A percentile compares a stretch with the other conserved stretches of the same genome.
Conservation (phyloP, 2,329 filamentous ascomycete species). For the Graphiopsis chlorocephala region DNA sequence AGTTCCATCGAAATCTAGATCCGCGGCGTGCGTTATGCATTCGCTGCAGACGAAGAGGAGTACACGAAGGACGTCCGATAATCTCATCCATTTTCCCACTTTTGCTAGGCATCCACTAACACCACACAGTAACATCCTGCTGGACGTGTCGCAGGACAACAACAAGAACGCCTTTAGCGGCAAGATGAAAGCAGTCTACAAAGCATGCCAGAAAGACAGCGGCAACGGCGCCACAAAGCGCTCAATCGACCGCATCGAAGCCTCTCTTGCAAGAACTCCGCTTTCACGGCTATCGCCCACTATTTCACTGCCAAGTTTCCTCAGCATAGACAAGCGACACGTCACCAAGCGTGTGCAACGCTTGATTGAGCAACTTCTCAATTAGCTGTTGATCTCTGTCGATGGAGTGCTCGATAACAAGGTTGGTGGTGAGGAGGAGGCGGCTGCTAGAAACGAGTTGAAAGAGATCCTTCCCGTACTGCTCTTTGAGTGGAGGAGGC, state of each 20-base stretch:
- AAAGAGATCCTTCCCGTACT: background rate
- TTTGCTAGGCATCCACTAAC: background rate
- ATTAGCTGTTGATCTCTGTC: background rate
- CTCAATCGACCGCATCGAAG: conserved; percentile 1
- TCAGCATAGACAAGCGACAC: background rate
- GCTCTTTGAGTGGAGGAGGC: background rate
- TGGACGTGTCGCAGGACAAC: conserved; percentile 21
- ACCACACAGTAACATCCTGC: conserved; percentile 14
- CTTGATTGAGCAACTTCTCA: background rate
- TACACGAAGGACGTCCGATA: background rate
- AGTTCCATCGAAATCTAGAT: background rate
- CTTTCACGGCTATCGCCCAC: background rate
- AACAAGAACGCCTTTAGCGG: conserved; percentile 19
- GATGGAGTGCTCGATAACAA: background rate
- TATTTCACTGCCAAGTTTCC: background rate
- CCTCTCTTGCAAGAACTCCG: background rate
- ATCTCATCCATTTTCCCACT: background rate
- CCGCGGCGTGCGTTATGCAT: background rate
- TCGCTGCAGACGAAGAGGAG: background rate
- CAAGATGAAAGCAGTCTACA: conserved; percentile 22
- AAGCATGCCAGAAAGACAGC: conserved; percentile 19
- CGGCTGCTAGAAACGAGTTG: background rate
- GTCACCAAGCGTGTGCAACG: background rate
- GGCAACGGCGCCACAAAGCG: conserved; percentile 8
- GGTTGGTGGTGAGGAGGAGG: background rate